Base-by-base conservation (phyloP, 257 asterid genomes). In the Euphrasia confusa region DNA sequence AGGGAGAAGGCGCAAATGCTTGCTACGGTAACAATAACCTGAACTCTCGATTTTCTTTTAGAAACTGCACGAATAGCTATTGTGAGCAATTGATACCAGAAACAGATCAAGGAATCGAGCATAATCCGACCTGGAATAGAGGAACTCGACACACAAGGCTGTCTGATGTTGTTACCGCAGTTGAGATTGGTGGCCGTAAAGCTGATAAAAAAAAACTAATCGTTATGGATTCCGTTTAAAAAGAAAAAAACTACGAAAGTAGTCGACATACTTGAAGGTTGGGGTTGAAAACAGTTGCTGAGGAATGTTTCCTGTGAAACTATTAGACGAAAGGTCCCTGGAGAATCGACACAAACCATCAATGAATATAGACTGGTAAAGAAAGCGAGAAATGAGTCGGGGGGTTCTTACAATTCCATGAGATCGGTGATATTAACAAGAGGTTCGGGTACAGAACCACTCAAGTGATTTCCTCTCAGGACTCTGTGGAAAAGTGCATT, bases 281-380 rank as follows among this genome's bases (percentile, higher is more conserved):
- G 94, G 84, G 9, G 73, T 60, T 15, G 88, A 76, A 65, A 85
- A 85, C 61, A 91, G 68, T 21, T 74, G 62, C 57, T 58, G 59
- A 10, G 98, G 98, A 69, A 91, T 63, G 69, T 63, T 82, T 67
- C 98, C 98, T 35, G 78, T 78, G 69, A 91, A 81, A 60, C 78
- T 64, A 70, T 85, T 91, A 65, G 84, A 82, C 15, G 98, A 88
- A 56, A 91, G 85, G 72, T 91, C 96, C 83, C 98, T 91, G 75
- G 27, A 7, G 59, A 4, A 11, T n/a, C 15, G 15, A 4, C 55
- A 49, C 5, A 49, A 37, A 8, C 42, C 42, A 37, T 8, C 11
- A 8, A 37, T 7, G 42, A 37, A 37, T 2, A 7, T 37, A 37
- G 42, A 37, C 42, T 1, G 42, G 42, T 6, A n/a, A n/a, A 49